A percentile compares a stretch with the other conserved stretches of the same genome.
phyloP scores from a whole-genome alignment of 345 rosid species.

The Psidium friedrichsthalianum region DNA sequence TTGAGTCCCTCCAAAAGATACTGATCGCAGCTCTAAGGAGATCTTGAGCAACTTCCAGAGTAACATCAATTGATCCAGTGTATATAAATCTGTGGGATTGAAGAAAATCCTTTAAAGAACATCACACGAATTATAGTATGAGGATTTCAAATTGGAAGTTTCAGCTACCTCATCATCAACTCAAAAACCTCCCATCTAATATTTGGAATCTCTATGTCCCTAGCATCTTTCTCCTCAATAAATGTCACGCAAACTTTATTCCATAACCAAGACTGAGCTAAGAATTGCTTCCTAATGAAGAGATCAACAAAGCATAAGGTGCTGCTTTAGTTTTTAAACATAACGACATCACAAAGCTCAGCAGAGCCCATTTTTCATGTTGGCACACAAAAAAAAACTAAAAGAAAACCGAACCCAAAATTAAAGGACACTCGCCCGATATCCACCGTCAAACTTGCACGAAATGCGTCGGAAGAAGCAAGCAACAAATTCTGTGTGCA shows the following conservation, averaged over 20 bases:
- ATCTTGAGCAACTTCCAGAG: conserved; percentile 82
- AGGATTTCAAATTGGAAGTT: neutral
- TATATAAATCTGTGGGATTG: conserved; percentile 71
- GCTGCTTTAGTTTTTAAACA: neutral
- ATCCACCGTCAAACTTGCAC: conserved; percentile 99
- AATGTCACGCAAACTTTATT: neutral
- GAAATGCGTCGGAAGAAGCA: conserved; percentile 99
- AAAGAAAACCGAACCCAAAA: neutral
- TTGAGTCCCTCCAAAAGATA: conserved; percentile 95
- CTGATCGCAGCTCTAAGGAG: conserved; percentile 99
- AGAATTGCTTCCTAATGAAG: neutral
- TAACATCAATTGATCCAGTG: conserved; percentile 89
- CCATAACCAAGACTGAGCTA: neutral
- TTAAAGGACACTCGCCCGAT: conserved; percentile 49
- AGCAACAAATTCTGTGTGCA: conserved; percentile 97
- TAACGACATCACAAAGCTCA: neutral
- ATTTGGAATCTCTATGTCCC: conserved; percentile 97
- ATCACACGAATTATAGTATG: neutral
- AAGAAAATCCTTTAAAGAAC: conserved; percentile 1
- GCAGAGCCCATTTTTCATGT: neutral
- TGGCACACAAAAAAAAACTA: neutral
- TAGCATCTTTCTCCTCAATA: conserved; percentile 85
- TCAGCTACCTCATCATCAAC: conserved; percentile 93
- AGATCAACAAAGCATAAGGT: neutral
- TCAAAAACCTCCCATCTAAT: conserved; percentile 99